Percentiles rank a stretch among this genome's conserved stretches.
Evolutionary conservation across 1,284 basidiomycete species (phyloP).

Genomic region (Paramarasmius palmivorus): DNA sequence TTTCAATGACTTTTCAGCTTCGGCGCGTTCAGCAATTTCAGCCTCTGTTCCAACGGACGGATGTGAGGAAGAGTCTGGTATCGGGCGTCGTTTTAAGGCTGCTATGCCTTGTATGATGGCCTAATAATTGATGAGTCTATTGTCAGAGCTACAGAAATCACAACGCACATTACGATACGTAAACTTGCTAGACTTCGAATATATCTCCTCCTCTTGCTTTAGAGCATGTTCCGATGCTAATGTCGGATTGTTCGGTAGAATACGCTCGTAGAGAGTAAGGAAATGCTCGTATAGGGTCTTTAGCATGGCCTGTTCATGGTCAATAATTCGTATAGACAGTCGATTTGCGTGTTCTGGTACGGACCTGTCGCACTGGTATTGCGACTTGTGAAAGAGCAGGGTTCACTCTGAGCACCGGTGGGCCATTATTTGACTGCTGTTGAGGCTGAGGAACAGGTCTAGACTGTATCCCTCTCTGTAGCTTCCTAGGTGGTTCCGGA

Average conservation of each 20-base stretch:
- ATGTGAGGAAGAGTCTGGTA: slow-evolving; percentile 63
- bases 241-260: slow-evolving; percentile 50
- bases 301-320: slow-evolving; percentile 59
- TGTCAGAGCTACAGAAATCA: slow-evolving; percentile 9
- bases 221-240: slow-evolving; percentile 75
- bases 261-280: slow-evolving; percentile 56
- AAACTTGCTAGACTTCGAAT: slow-evolving; percentile 66
- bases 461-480: slow-evolving; percentile 49
- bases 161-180: slow-evolving; percentile 76
- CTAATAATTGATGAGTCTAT: slow-evolving; percentile 35
- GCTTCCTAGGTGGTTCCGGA: slow-evolving; percentile 58
- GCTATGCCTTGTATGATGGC: slow-evolving; percentile 75
- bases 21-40: slow-evolving; percentile 59
- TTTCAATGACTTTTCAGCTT: slow-evolving; percentile 58
- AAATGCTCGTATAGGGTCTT: slow-evolving; percentile 74
- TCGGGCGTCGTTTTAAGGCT: slow-evolving; percentile 67
- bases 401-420: slow-evolving; percentile 65
- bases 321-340: slow-evolving; percentile 7
- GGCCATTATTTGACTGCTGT: slow-evolving; percentile 45
- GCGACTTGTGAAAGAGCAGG: slow-evolving; percentile 67
- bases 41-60: slow-evolving; percentile 82
- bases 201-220: slow-evolving; percentile 76
- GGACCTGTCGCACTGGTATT: slow-evolving; percentile 69
- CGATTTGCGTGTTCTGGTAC: slow-evolving; percentile 13
- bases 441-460: slow-evolving; percentile 35